These are phyloP conservation scores for Calonectria pseudoturangicola DNA, from an alignment of 2,329 filamentous ascomycete species.

Conservation along the genomic window DNA sequence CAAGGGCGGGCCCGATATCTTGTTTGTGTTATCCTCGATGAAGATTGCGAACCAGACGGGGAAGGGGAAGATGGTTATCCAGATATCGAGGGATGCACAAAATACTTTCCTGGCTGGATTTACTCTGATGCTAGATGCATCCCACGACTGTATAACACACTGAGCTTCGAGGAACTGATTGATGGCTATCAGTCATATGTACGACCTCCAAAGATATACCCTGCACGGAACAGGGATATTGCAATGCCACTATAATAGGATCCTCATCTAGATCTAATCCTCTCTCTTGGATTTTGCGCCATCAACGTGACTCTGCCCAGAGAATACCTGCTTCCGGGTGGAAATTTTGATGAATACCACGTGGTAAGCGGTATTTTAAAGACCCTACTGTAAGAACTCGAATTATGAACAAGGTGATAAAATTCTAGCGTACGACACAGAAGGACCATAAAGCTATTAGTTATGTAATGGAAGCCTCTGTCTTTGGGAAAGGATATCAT, in stretches of 20 bases:
- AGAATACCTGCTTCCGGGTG: neutral
- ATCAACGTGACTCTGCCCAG: neutral
- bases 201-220: neutral
- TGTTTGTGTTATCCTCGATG: neutral
- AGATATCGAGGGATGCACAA: neutral
- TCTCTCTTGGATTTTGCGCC: neutral
- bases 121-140: neutral
- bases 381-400: too few species aligned
- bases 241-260: neutral
- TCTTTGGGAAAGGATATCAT: too few species aligned
- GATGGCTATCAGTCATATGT: neutral
- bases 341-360: neutral
- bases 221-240: neutral
- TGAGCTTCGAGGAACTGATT: neutral
- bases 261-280: neutral
- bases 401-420: too few species aligned
- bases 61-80: slow-evolving; percentile 2
- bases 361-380: neutral
- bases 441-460: too few species aligned
- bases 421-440: too few species aligned
- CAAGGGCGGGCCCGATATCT: neutral
- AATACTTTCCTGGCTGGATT: neutral
- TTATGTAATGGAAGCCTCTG: too few species aligned
- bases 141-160: neutral
- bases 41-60: neutral